Evolutionary conservation across 2,329 filamentous ascomycete species (phyloP), one percentile per base, ranked within the genome.

Genomic region (Colletotrichum sublineola): DNA sequence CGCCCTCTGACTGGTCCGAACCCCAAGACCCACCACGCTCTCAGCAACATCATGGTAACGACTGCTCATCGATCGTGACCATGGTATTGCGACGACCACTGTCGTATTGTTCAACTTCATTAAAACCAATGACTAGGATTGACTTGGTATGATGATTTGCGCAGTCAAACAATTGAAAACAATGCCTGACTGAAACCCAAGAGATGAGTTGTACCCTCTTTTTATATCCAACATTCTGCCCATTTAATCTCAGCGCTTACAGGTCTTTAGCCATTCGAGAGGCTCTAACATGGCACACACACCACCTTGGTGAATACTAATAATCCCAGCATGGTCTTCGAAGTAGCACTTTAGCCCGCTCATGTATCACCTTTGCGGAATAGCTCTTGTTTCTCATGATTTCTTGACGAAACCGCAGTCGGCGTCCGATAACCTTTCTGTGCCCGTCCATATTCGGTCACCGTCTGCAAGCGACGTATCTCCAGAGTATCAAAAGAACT

Each of bases 1-100:
- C 60, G 67, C 66, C 38, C 33, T 73, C 46, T 73, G 66, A 73
- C 56, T 73, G 70, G 70, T 36, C 36, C 3, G n/a, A 33, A 18
- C 12, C 31, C 9, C 1, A 1, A 40, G 70, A 52, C 66, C 70
- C 70, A 73, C 67, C 20, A 42, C 2, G 9, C 40, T n/a, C n/a
- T 33, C 12, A 50, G 29, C 40, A 48, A 63, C 58, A 63, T 53
- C 58, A 50, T 42, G 36, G n/a, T 38, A 46, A 55, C 56, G 50
- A 56, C 62, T 56, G 8, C 18, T 64, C 38, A 24, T 64, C 7
- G 33, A 42, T 20, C n/a, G 14, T 11, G 46, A 7, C 18, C 7
- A 63, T 44, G 14, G 3, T n/a, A 24, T 53, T 50, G 61, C 6
- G 8, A 48, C 20, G 14, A 36, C n/a, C 11, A 29, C n/a, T 31